A percentile compares a stretch with the other conserved stretches of the same genome.
phyloP scores from a whole-genome alignment of 2,329 filamentous ascomycete species.

The Mycocentrospora acerina region DNA sequence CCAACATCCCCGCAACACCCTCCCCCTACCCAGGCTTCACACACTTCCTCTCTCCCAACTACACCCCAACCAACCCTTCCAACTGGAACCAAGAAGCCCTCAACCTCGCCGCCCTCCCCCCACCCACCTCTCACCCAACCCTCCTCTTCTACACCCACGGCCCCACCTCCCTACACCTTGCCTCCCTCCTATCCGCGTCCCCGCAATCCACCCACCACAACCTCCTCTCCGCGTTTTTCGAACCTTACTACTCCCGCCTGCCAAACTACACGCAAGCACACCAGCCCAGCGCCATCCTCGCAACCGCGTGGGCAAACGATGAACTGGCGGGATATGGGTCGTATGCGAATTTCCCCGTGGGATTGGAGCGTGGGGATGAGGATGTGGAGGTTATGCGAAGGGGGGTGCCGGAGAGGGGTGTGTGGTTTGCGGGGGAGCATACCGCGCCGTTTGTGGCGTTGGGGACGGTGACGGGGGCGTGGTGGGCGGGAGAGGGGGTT shows the following conservation, averaged over 20 bases:
- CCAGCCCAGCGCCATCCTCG: constrained; percentile 62
- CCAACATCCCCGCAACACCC: constrained; percentile 42
- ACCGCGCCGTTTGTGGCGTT: constrained; percentile 86
- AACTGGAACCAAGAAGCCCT: constrained; percentile 76
- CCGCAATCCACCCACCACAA: constrained; percentile 48
- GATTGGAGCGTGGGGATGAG: constrained; percentile 66
- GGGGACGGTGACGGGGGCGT: constrained; percentile 68
- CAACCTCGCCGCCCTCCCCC: constrained; percentile 69
- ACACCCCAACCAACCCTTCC: constrained; percentile 64
- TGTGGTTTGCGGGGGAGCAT: constrained; percentile 91
- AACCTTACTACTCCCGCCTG: constrained; percentile 75
- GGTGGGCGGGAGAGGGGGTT: constrained; percentile 84
- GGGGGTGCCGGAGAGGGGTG: constrained; percentile 61
- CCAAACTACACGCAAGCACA: constrained; percentile 70
- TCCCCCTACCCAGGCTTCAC: constrained; percentile 64
- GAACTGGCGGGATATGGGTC: constrained; percentile 78
- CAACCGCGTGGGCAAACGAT: constrained; percentile 78
- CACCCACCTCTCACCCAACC: constrained; percentile 67
- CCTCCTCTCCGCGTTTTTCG: constrained; percentile 67
- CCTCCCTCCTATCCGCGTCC: constrained; percentile 26
- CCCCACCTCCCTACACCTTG: constrained; percentile 40
- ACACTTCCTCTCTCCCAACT: constrained; percentile 72
- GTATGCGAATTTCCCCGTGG: constrained; percentile 83
- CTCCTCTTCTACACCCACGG: constrained; percentile 82
- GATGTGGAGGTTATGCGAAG: constrained; percentile 66